These are phyloP conservation scores for Podospora didyma DNA, from an alignment of 495 filamentous ascomycete genomes.

Conservation along the genomic window DNA sequence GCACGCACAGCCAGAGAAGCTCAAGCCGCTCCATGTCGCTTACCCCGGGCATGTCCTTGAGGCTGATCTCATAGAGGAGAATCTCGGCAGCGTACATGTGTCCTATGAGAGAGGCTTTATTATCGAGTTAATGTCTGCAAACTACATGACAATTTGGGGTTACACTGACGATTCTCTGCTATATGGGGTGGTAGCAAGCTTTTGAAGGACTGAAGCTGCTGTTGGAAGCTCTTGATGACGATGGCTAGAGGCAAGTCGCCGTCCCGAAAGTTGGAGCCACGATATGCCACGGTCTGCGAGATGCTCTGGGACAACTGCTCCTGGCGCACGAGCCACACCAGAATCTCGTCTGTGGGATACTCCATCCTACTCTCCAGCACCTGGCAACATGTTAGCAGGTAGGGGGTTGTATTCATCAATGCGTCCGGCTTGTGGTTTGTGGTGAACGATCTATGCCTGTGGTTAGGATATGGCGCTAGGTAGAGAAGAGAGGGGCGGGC, in stretches of 20 bases:
- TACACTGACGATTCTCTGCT: conserved; percentile 12
- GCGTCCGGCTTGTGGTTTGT: conserved; percentile 31
- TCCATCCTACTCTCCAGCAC: conserved; percentile 19
- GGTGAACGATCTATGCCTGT: conserved; percentile 19
- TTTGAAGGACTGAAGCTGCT: conserved; percentile 17
- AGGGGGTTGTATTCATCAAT: conserved; percentile 25
- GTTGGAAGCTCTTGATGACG: conserved; percentile 19
- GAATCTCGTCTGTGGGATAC: conserved; percentile 19
- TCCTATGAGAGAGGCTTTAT: conserved; percentile 15
- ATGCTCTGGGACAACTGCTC: conserved; percentile 28
- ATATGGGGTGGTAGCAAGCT: conserved; percentile 15
- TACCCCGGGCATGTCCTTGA: neutral
- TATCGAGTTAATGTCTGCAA: neutral
- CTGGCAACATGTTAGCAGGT: conserved; percentile 19
- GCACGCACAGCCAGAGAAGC: conserved; percentile 19
- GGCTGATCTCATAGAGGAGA: conserved; percentile 21
- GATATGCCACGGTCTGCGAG: conserved; percentile 16
- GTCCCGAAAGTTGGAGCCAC: conserved; percentile 5
- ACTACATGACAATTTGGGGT: neutral
- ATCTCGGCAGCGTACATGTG: conserved; percentile 27
- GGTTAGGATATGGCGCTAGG: neutral
- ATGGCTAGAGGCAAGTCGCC: conserved; percentile 11
- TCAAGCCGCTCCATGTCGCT: conserved; percentile 8
- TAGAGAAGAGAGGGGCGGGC: neutral
- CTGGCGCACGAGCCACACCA: conserved; percentile 24